Evolutionary conservation across 2,329 filamentous ascomycete genomes (phyloP).

Genomic region (Blastomyces silverae): DNA sequence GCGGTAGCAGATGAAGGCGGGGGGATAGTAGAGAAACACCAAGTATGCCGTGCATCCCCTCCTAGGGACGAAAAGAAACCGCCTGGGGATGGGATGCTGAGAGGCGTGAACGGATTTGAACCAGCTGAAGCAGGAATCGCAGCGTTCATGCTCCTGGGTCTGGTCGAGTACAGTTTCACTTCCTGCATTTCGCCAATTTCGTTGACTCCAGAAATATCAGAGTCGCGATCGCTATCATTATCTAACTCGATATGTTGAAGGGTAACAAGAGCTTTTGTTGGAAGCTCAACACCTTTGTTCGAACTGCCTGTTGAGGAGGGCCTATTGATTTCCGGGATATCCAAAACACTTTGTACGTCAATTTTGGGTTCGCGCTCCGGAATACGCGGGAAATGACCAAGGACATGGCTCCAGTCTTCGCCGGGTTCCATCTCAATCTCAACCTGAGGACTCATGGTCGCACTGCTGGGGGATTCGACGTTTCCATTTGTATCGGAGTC

Average conservation of each 20-base stretch:
- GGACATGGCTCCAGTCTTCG: conserved; percentile 55
- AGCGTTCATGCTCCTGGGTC: conserved; percentile 40
- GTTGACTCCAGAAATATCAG: conserved; percentile 42
- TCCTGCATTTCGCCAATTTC: conserved; percentile 54
- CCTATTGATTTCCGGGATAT: conserved; percentile 18
- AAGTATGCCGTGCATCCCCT: conserved; percentile 68
- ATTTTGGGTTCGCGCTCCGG: conserved; percentile 27
- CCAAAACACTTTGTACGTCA: conserved; percentile 19
- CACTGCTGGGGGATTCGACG: conserved; percentile 23
- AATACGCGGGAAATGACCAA: conserved; percentile 38
- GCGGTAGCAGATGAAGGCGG: conserved; percentile 83
- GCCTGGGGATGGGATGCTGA: conserved; percentile 85
- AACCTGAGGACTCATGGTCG: conserved; percentile 27
- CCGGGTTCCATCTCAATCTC: conserved; percentile 37
- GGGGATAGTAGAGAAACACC: conserved; percentile 58
- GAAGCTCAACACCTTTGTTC: conserved; percentile 59
- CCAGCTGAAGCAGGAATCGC: conserved; percentile 49
- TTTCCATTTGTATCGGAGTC: conserved; percentile 30
- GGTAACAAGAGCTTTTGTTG: conserved; percentile 72
- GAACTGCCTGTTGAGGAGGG: conserved; percentile 26
- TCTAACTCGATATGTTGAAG: conserved; percentile 62
- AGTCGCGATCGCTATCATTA: conserved; percentile 40
- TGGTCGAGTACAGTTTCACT: conserved; percentile 48
- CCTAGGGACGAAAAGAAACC: conserved; percentile 86
- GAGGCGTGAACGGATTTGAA: conserved; percentile 64